Base-by-base conservation (phyloP, 805 yeast genomes). In the Nakazawaea ishiwadae region DNA sequence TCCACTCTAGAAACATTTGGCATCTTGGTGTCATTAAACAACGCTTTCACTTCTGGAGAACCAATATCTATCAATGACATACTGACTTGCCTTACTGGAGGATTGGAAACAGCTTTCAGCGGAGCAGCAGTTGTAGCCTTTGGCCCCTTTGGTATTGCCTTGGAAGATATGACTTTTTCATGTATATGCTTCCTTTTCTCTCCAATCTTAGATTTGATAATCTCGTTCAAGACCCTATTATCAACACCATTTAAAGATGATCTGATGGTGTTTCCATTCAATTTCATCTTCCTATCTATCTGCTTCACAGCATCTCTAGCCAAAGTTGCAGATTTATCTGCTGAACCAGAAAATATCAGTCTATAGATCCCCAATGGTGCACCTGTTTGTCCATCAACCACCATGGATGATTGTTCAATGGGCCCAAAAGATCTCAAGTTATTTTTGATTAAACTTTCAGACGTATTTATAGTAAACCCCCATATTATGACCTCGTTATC, bases 351-450 rank as follows among this genome's bases (percentile, higher is more conserved):
- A 59, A 73, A 89, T 44, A 73, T 67, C 39, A 87, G 65, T 16
- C 75, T 62, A 38, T 82, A 82, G 17, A 88, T 65, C 8, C 95
- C 93, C 31, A 89, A 59, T 0, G 95, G 90, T 15, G 81, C 83
- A 2, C 89, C 96, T 33, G 85, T 79, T 17, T 69, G 66, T 0
- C 91, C 86, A 53, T 89, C 93, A 42, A 71, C 75, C 8, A 81
- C 66, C 45, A 78, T 67, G 44, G 75, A 74, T 37, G 83, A 62
- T 30, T 76, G 78, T 20, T 72, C 68, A 4, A 89, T 68, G 23
- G 71, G 72, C 3, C 96, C 96, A 59, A 67, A 83, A 18, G 71
- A 60, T 31, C 70, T 70, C 48, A 85, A 75, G 48, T 74, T 79
- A 46, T 81, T 77, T 35, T 65, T 67, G 3, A 74, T 43, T 14